Base-by-base conservation (phyloP, 495 filamentous ascomycete species). In the Aspergillus cristatus region DNA sequence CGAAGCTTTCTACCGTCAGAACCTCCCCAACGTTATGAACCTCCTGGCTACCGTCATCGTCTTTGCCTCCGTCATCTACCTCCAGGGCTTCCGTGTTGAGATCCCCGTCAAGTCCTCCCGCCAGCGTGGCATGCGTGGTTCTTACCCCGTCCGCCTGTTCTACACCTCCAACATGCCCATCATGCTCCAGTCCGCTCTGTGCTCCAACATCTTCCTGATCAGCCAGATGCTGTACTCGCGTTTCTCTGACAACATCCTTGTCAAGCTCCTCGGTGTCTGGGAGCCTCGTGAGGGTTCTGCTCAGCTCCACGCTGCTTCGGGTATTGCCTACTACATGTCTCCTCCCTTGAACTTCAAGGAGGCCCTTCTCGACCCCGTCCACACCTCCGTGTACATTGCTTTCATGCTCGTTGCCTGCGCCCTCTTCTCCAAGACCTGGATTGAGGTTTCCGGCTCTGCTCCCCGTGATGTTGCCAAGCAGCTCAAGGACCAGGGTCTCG, bases 391-490 rank as follows among this genome's bases (percentile, higher is more conserved):
- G 55, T 99, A 96, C 67, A 88, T 96, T 43, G 74, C 76, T 32
- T 99, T 94, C 69, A 99, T 97, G 87, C 78, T 97, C 36, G 80
- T 83, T 48, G 93, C 93, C 46, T 99, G 93, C 53, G 93, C 93
- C 36, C 76, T 97, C 58, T 99, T 99, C 76, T 95, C 87, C 64
- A 99, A 97, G 85, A 97, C 91, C 48, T 98, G 91, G 93, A 97
- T 99, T 56, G 93, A 99, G 66, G 93, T 99, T 44, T 96, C 90
- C 25, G 93, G 93, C 59, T 94, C 89, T 41, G 85, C 84, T 63
- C 93, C 93, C 16, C 83, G 93, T 60, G 93, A 99, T 58, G 93
- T 99, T 45, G 93, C 93, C 47, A 99, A 99, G 81, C 93, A 99
- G 70, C 78, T 99, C 56, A 99, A 99, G 79, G 93, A 97, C 57